phyloP scores from a whole-genome alignment of 2,329 filamentous ascomycete genomes.

The Daldinia sp. region DNA sequence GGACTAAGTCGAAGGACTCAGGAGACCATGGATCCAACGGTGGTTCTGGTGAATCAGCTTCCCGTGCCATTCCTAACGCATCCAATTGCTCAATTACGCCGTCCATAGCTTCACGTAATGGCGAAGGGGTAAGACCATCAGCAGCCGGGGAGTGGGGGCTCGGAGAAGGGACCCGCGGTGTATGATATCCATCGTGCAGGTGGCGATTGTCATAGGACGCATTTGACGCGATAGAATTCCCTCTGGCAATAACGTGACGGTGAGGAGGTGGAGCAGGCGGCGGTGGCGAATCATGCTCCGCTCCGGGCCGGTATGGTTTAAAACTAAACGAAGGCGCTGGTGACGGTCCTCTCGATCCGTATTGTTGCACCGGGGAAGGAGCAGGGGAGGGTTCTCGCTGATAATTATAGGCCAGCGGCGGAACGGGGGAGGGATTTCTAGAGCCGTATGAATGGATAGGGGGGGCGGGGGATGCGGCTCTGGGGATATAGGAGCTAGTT shows the following conservation, averaged over 20 bases:
- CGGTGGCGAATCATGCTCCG: conserved; percentile 66
- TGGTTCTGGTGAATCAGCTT: conserved; percentile 63
- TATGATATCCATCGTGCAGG: conserved; percentile 55
- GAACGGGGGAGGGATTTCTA: conserved; percentile 49
- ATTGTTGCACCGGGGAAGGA: conserved; percentile 35
- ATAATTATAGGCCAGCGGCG: conserved; percentile 46
- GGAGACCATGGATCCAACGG: conserved; percentile 85
- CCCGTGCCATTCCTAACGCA: conserved; percentile 75
- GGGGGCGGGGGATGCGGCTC: conserved; percentile 47
- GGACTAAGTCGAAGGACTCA: conserved; percentile 76
- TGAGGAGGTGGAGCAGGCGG: conserved; percentile 87
- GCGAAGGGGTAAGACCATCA: conserved; percentile 83
- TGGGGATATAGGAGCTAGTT: conserved; percentile 29
- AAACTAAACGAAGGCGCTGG: conserved; percentile 52
- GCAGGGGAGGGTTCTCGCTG: conserved; percentile 51
- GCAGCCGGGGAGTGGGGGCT: conserved; percentile 72
- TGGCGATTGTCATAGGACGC: conserved; percentile 52
- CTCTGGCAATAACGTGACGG: conserved; percentile 62
- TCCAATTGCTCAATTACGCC: conserved; percentile 96
- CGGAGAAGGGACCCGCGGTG: conserved; percentile 68
- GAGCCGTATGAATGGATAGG: conserved; percentile 39
- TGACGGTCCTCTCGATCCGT: conserved; percentile 49
- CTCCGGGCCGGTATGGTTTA: conserved; percentile 47
- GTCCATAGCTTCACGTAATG: conserved; percentile 93
- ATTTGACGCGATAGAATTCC: conserved; percentile 48